Conservation (phyloP, 202 grass and related monocot species). For the Zizania palustris region DNA sequence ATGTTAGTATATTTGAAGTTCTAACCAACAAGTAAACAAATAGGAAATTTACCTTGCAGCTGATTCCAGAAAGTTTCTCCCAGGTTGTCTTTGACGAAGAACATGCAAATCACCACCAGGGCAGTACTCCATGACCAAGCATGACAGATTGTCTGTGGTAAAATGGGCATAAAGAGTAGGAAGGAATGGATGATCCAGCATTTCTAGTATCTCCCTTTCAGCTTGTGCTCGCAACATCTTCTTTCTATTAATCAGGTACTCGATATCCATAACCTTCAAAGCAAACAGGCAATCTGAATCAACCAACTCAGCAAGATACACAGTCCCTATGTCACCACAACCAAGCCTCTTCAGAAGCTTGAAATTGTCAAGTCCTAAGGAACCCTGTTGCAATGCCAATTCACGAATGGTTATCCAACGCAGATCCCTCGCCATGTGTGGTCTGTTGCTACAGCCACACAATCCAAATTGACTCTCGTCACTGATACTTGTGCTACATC, state of each 20-base stretch:
- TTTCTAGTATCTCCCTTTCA: slow-evolving; percentile 93
- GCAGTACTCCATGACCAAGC: slow-evolving; percentile 95
- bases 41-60: slow-evolving; percentile 66
- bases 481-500: slow-evolving; percentile 75
- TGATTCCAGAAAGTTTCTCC: slow-evolving; percentile 73
- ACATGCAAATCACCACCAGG: slow-evolving; percentile 95
- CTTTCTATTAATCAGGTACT: slow-evolving; percentile 82
- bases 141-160: slow-evolving; percentile 90
- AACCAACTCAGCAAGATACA: slow-evolving; percentile 85
- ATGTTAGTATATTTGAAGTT: not conserved
- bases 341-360: slow-evolving; percentile 96
- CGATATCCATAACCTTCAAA: slow-evolving; percentile 98
- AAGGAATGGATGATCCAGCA: slow-evolving; percentile 95
- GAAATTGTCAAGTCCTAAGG: slow-evolving; percentile 84
- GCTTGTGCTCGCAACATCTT: slow-evolving; percentile 92
- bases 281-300: slow-evolving; percentile 89
- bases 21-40: not conserved
- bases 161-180: slow-evolving; percentile 94
- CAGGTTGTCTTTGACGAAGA: slow-evolving; percentile 87
- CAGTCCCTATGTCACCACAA: slow-evolving; percentile 94
- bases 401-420: slow-evolving; percentile 73
- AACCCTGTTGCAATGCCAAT: slow-evolving; percentile 61
- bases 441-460: slow-evolving; percentile 62
- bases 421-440: slow-evolving; percentile 90
- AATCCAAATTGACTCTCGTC: slow-evolving; percentile 63